These are phyloP conservation scores for Fomitopsis betulina DNA, from an alignment of 1,284 basidiomycete species.

Conservation along the genomic window DNA sequence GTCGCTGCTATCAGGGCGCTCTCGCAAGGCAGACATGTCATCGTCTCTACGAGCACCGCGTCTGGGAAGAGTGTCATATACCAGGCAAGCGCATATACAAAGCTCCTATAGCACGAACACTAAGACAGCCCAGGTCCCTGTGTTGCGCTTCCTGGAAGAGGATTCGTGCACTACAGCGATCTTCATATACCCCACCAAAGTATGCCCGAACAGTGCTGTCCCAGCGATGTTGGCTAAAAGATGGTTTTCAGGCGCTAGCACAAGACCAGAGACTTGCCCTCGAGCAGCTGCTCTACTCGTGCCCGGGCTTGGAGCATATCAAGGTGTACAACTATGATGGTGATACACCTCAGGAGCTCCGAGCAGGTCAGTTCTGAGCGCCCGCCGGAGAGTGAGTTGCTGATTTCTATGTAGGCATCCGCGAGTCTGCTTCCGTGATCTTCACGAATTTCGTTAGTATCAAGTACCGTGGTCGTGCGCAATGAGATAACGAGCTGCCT, in stretches of 20 bases:
- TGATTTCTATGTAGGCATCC: slow-evolving; percentile 41
- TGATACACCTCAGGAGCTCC: slow-evolving; percentile 71
- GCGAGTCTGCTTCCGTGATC: slow-evolving; percentile 63
- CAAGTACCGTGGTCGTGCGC: background rate
- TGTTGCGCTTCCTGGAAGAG: slow-evolving; percentile 65
- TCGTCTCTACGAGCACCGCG: slow-evolving; percentile 88
- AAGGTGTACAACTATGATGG: slow-evolving; percentile 84
- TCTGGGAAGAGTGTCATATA: slow-evolving; percentile 93
- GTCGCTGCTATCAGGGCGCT: slow-evolving; percentile 73
- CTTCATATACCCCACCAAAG: slow-evolving; percentile 90
- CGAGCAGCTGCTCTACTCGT: slow-evolving; percentile 60
- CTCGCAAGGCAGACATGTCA: slow-evolving; percentile 61
- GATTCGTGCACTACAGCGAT: slow-evolving; percentile 67
- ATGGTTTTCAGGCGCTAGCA: slow-evolving; percentile 65
- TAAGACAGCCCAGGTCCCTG: slow-evolving; percentile 52
- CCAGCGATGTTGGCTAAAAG: background rate
- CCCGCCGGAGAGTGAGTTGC: background rate
- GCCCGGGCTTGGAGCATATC: slow-evolving; percentile 59
- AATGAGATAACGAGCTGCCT: background rate
- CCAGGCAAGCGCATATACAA: slow-evolving; percentile 42
- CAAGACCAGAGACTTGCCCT: slow-evolving; percentile 81
- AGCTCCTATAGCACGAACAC: background rate
- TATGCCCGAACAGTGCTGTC: slow-evolving; percentile 13
- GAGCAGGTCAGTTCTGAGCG: slow-evolving; percentile 40
- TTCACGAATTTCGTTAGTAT: slow-evolving; percentile 71